These are phyloP conservation scores for Herpomyces periplanetae DNA, from an alignment of 2,329 filamentous ascomycete genomes.

Conservation along the genomic window DNA sequence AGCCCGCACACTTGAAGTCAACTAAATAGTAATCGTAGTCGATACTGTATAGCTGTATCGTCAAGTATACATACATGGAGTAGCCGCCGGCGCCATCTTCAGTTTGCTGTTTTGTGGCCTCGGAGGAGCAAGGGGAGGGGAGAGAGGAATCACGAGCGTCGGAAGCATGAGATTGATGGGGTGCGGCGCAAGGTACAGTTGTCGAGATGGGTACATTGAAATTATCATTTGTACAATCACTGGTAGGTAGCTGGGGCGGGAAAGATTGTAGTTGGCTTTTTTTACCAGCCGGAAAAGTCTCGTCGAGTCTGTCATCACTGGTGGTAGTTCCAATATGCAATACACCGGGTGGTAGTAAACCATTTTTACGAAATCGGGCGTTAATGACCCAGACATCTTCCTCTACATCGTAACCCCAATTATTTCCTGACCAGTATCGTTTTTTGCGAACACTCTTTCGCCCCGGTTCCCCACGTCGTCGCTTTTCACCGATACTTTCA, in stretches of 20 bases:
- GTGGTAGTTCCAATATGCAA: conserved; percentile 10
- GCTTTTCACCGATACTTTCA: too few species aligned
- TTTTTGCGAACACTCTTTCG: too few species aligned
- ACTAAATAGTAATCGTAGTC: conserved; percentile 74
- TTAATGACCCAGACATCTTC: conserved; percentile 83
- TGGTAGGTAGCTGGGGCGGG: conserved; percentile 2
- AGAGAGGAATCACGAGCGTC: neutral
- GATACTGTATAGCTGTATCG: conserved; percentile 83
- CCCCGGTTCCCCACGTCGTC: too few species aligned
- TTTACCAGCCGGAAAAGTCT: conserved; percentile 5
- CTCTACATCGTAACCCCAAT: conserved; percentile 36
- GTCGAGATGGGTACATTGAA: neutral
- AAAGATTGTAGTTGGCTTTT: conserved; percentile 3
- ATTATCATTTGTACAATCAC: neutral
- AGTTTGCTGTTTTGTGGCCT: conserved; percentile 7
- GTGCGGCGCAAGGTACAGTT: neutral
- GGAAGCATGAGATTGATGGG: neutral
- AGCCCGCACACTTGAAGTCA: conserved; percentile 92
- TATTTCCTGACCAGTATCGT: conserved; percentile 10
- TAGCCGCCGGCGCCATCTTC: conserved; percentile 35
- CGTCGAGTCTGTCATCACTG: conserved; percentile 6
- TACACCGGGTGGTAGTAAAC: conserved; percentile 18
- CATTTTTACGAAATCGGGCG: conserved; percentile 49
- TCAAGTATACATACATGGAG: conserved; percentile 76
- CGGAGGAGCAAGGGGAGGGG: conserved; percentile 1